Evolutionary conservation across 176 grass and related monocot species (phyloP).

Genomic region (Paspalum vaginatum): DNA sequence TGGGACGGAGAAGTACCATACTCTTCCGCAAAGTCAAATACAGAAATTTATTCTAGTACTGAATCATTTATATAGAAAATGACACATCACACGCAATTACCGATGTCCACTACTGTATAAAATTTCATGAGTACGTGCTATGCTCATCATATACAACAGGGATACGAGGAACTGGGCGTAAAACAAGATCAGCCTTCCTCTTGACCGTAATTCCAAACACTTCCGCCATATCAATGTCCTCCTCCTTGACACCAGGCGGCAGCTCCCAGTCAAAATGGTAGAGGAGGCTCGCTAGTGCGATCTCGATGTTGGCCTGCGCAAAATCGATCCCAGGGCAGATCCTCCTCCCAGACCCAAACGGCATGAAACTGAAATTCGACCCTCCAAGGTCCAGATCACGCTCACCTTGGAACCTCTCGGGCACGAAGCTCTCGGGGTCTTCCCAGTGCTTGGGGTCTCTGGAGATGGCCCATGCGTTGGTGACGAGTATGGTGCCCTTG

Average conservation of each 20-base stretch:
- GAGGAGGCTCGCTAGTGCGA: constrained; percentile 28
- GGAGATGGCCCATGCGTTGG: constrained; percentile 38
- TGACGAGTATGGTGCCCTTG: constrained; percentile 26
- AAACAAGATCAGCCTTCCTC: constrained; percentile 6
- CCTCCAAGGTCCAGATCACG: neutral
- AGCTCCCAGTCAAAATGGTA: constrained; percentile 48
- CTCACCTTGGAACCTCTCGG: constrained; percentile 43
- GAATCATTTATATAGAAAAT: too few relatives aligned
- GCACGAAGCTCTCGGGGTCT: constrained; percentile 34
- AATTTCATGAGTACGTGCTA: too few relatives aligned
- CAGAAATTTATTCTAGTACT: too few relatives aligned
- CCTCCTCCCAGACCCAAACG: constrained; percentile 39
- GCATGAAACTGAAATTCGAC: constrained; percentile 34
- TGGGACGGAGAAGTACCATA: too few relatives aligned
- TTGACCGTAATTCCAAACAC: neutral
- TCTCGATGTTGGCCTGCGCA: constrained; percentile 17
- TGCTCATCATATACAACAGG: too few relatives aligned
- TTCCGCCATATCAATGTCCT: constrained; percentile 31
- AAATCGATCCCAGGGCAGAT: constrained; percentile 42
- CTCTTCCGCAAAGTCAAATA: too few relatives aligned
- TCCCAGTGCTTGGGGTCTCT: constrained; percentile 44
- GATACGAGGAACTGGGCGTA: constrained; percentile 1
- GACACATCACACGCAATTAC: too few relatives aligned
- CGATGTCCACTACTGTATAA: too few relatives aligned
- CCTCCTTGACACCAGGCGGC: neutral